Conservation (phyloP, 441 rosid genomes). For the Jatropha multifida region DNA sequence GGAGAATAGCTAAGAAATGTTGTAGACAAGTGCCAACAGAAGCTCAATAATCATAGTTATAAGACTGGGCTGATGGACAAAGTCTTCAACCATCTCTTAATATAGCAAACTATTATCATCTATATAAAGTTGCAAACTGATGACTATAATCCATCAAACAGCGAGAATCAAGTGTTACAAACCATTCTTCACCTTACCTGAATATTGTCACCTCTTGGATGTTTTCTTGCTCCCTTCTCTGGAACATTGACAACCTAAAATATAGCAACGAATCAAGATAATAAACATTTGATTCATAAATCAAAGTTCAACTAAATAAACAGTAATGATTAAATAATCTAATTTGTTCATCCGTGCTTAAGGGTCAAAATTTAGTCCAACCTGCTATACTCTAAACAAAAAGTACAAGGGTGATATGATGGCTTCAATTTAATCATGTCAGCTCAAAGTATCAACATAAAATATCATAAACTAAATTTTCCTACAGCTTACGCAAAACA, state of each 20-base stretch:
- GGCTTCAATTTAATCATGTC: background rate
- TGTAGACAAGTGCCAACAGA: constrained; percentile 7
- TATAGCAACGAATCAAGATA: constrained; percentile 15
- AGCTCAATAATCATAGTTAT: constrained; percentile 12
- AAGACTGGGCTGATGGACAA: constrained; percentile 8
- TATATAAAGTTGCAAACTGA: background rate
- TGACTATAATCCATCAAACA: background rate
- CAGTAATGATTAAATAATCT: background rate
- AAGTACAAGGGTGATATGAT: constrained; percentile 1
- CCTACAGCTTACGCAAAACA: constrained; percentile 18
- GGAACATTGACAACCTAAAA: constrained; percentile 94
- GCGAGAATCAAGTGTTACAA: background rate
- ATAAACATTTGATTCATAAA: constrained; percentile 3
- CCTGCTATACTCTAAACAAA: background rate
- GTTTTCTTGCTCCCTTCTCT: constrained; percentile 98
- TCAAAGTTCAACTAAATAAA: background rate
- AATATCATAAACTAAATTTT: constrained; percentile 6
- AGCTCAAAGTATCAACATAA: background rate
- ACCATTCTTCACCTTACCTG: constrained; percentile 55
- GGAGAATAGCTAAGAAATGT: background rate
- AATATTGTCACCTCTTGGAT: constrained; percentile 98
- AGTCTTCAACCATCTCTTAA: constrained; percentile 6
- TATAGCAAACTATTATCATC: constrained; percentile 1
- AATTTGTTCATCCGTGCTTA: background rate
- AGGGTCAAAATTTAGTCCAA: constrained; percentile 10